These are phyloP conservation scores for Adansonia madagascariensis DNA, from an alignment of 441 rosid genomes.

Conservation along the genomic window DNA sequence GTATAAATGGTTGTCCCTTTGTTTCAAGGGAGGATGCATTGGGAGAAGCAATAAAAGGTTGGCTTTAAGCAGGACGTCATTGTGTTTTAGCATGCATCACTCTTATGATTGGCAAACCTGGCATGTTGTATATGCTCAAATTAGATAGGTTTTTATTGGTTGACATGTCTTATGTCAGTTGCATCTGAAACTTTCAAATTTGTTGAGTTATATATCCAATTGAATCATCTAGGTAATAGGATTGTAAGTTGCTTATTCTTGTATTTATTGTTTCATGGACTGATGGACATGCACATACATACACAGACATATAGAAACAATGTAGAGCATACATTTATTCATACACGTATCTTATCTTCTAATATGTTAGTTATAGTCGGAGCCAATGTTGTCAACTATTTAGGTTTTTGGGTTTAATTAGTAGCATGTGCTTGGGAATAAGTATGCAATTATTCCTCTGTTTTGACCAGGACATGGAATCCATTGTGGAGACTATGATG, in stretches of 20 bases:
- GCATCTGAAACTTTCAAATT: background rate
- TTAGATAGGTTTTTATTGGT: background rate
- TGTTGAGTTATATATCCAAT: background rate
- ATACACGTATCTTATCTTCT: background rate
- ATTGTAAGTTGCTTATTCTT: background rate
- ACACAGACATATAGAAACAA: background rate
- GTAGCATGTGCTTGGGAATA: background rate
- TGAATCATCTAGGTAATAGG: background rate
- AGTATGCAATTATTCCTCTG: background rate
- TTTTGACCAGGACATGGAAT: conserved; percentile 75
- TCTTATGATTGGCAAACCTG: background rate
- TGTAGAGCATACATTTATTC: background rate
- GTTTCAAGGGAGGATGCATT: conserved; percentile 5
- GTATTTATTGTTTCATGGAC: background rate
- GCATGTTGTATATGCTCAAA: background rate
- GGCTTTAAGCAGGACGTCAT: background rate
- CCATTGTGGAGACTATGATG: conserved; percentile 96
- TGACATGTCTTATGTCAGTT: background rate
- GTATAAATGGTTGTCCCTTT: background rate
- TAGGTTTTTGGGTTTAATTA: background rate
- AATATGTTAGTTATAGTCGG: background rate
- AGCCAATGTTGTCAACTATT: background rate
- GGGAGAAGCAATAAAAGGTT: background rate
- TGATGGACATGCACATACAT: background rate
- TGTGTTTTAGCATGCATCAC: background rate